Percentiles rank a stretch among this genome's conserved stretches.
Conservation (phyloP, 352 stramenopile species). For the Aphanomyces astaci region DNA sequence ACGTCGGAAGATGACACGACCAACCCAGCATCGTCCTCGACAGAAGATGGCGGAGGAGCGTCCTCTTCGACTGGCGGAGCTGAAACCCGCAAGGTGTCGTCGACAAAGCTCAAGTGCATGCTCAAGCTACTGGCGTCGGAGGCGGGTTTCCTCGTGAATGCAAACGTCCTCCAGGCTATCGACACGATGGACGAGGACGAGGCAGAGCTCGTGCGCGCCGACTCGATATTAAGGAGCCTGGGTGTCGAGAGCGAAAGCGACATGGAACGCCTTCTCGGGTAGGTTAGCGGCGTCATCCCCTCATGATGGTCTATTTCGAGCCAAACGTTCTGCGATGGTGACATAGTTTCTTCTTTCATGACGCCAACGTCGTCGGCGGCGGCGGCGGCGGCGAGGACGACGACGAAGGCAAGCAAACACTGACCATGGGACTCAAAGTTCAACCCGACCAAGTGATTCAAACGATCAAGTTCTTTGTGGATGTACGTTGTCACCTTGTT, state of each 20-base stretch:
- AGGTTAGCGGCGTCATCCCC: constrained; percentile 33
- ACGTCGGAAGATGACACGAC: constrained; percentile 15
- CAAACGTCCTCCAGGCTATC: constrained; percentile 65
- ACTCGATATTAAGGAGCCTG: constrained; percentile 82
- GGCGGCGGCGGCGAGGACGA: constrained; percentile 47
- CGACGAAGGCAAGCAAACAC: constrained; percentile 28
- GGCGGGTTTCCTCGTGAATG: constrained; percentile 83
- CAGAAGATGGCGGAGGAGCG: neutral
- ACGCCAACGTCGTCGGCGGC: constrained; percentile 42
- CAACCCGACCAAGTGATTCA: constrained; percentile 79
- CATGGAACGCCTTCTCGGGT: constrained; percentile 71
- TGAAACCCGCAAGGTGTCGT: constrained; percentile 37
- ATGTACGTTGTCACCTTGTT: constrained; percentile 37
- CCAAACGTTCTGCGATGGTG: too few species aligned
- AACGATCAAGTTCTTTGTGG: constrained; percentile 82
- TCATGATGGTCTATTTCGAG: too few species aligned
- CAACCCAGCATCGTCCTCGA: neutral
- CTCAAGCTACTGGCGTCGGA: constrained; percentile 77
- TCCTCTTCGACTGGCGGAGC: constrained; percentile 11
- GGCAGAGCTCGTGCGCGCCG: constrained; percentile 73
- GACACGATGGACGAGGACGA: constrained; percentile 65
- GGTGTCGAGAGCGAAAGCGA: constrained; percentile 82
- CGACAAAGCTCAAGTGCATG: constrained; percentile 83
- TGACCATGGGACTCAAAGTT: constrained; percentile 58
- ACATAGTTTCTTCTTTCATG: constrained; percentile 55